Evolutionary conservation across 352 stramenopile species (phyloP), one percentile per base, ranked within the genome.

Genomic region (Phytophthora podocarpi): DNA sequence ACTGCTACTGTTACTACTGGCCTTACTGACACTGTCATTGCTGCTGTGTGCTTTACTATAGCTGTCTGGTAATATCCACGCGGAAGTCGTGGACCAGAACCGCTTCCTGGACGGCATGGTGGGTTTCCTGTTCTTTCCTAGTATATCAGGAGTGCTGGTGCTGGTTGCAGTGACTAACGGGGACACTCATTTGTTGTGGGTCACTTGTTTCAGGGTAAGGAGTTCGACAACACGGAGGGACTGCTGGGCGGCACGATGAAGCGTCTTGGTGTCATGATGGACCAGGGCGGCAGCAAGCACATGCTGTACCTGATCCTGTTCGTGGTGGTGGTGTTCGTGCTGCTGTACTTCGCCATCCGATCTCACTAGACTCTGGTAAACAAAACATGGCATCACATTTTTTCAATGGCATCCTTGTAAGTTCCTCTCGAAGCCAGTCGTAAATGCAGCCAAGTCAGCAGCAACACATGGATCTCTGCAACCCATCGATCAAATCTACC

Each of bases 261-360:
- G 68, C 82, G 82, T 0, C 70, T 96, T 26, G 80, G 82, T 21
- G 71, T 78, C 60, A 96, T 96, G 87, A 93, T 96, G 83, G 83
- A 93, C 30, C 84, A 93, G 27, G 87, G 87, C 40, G 84, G 87
- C 34, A 91, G 84, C 74, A 94, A 90, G 68, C 87, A 96, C 74
- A 96, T 96, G 87, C 80, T 92, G 54, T 92, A 94, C 53, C 73
- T 95, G 59, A 80, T 94, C 37, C 74, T 57, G 52, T 95, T 95
- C 48, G 87, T 95, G 24, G 81, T 95, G 13, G 57, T 95, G 43
- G 85, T 95, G 37, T 94, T 95, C 47, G 72, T 94, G 51, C 74
- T 95, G 56, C 75, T 95, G 27, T 95, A 94, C 69, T 90, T 85
- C 53, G 69, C 80, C 42, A 93, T 93, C 39, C 80, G 84, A 47